These are phyloP conservation scores for Cephaloascus albidus DNA, from an alignment of 805 yeast species.

Conservation along the genomic window DNA sequence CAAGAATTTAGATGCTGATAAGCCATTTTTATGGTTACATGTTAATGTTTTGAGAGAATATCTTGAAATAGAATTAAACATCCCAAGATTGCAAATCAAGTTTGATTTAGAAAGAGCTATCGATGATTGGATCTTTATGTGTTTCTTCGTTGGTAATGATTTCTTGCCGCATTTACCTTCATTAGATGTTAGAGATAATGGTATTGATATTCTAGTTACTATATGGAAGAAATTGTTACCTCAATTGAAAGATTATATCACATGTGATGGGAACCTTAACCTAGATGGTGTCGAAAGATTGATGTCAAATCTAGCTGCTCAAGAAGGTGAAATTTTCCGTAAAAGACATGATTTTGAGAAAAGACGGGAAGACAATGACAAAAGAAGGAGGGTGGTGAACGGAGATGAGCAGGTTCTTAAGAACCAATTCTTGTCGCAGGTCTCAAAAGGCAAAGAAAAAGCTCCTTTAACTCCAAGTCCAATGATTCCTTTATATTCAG, in stretches of 20 bases:
- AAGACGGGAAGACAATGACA: slow-evolving; percentile 55
- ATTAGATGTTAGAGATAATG: slow-evolving; percentile 88
- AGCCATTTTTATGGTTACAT: slow-evolving; percentile 93
- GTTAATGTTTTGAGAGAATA: slow-evolving; percentile 83
- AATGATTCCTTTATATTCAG: slow-evolving; percentile 69
- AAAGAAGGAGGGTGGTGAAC: slow-evolving; percentile 42
- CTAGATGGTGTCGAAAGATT: slow-evolving; percentile 68
- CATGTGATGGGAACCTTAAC: slow-evolving; percentile 82
- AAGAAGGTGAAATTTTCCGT: slow-evolving; percentile 73
- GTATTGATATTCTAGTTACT: slow-evolving; percentile 70
- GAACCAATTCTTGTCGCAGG: slow-evolving; percentile 36
- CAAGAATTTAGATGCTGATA: slow-evolving; percentile 38
- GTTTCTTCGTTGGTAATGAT: slow-evolving; percentile 98
- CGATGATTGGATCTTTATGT: slow-evolving; percentile 98
- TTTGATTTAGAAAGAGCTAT: slow-evolving; percentile 92
- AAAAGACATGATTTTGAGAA: slow-evolving; percentile 60
- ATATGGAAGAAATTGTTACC: slow-evolving; percentile 80
- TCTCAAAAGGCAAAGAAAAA: slow-evolving; percentile 65
- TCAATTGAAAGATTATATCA: slow-evolving; percentile 62
- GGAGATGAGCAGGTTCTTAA: slow-evolving; percentile 36
- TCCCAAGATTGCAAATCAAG: slow-evolving; percentile 59
- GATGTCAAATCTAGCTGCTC: slow-evolving; percentile 51
- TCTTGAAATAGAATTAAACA: slow-evolving; percentile 67
- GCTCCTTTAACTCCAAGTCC: slow-evolving; percentile 64
- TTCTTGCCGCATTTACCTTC: slow-evolving; percentile 95